Base-by-base conservation (phyloP, 805 yeast genomes). In the Zygosaccharomyces bailii region DNA sequence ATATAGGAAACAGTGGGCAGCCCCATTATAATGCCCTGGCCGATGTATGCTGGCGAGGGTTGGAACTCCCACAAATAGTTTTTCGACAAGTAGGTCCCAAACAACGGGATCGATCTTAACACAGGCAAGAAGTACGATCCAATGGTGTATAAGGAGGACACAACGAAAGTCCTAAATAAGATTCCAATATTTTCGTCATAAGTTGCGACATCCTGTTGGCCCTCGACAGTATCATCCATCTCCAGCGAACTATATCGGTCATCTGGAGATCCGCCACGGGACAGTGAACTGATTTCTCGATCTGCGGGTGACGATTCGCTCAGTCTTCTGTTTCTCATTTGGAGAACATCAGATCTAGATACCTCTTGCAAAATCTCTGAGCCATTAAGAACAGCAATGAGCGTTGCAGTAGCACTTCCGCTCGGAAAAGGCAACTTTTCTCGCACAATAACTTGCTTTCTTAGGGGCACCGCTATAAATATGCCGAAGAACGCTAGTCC, bases 21-120 rank as follows among this genome's bases (percentile, higher is more conserved):
- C 0, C 99, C 99, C 99, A 91, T 91, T 45, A 91, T 91, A 32
- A 93, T 88, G 3, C 99, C 99, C 65, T 91, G 99, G 2, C 99
- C 99, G 27, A 93, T 76, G 61, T 91, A 91, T 0, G 98, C 98
- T 0, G 99, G 99, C 0, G 96, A 88, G 0, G 96, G 96, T 62
- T 93, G 96, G 48, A 93, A 76, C 47, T 84, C 82, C 93, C 97
- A 86, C 36, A 85, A 72, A 65, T 86, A 86, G 13, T 72, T 65
- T 16, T 67, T 57, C 0, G 96, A 85, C 14, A 87, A 66, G 35
- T 59, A 56, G 0, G 54, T 30, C 0, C 98, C 98, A 61, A 91
- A 86, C 1, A 91, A 58, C 0, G 97, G 97, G 5, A 93, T 55
- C 32, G 70, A 70, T 42, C 79, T 73, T 9, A 93, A 55, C 10